These are phyloP conservation scores for Mycena epipterygia DNA, from an alignment of 768 basidiomycete species.

Conservation along the genomic window DNA sequence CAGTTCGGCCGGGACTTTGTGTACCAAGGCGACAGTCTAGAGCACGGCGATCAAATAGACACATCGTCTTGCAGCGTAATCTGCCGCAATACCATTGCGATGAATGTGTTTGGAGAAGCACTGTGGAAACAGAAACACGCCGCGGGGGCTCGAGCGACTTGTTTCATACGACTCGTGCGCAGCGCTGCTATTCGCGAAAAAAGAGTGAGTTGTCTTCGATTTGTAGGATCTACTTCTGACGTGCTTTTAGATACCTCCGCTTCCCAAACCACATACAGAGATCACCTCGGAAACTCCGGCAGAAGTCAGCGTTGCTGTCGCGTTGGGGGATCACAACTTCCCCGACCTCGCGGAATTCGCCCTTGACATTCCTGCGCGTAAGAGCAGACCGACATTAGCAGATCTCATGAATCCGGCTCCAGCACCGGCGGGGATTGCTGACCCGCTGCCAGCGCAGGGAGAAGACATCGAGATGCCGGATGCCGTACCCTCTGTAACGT, in stretches of 20 bases:
- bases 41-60: background rate
- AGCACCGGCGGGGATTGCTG: too few species aligned
- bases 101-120: background rate
- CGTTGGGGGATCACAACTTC: background rate
- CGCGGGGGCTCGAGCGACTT: background rate
- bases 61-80: background rate
- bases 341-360: background rate
- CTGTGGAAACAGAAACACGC: constrained; percentile 2
- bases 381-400: background rate
- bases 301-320: background rate
- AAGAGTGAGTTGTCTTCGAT: too few species aligned
- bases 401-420: background rate
- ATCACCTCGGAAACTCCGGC: background rate
- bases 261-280: too few species aligned
- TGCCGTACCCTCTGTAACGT: too few species aligned
- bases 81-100: background rate
- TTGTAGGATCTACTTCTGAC: too few species aligned
- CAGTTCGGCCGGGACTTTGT: background rate
- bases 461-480: too few species aligned
- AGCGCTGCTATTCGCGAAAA: background rate
- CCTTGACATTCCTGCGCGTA: background rate
- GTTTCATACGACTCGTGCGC: background rate
- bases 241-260: too few species aligned
- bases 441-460: too few species aligned
- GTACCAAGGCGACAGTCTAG: background rate